Evolutionary conservation across 2,329 filamentous ascomycete species (phyloP).

Genomic region (Xylariaceae sp.): DNA sequence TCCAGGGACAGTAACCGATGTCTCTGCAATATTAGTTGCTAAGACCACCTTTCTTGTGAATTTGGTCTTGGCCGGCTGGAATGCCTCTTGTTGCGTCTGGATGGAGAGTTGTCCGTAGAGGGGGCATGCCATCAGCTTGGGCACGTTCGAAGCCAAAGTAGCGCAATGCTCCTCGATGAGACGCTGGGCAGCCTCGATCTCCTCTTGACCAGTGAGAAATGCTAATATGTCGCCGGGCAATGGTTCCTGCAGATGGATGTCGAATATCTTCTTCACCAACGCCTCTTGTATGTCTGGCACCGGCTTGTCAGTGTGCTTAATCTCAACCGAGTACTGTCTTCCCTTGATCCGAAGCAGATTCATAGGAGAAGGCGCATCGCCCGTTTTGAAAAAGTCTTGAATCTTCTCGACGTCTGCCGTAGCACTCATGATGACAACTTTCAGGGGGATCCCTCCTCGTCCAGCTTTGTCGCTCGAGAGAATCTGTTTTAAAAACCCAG

Average conservation of each 20-base stretch:
- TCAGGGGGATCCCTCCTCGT: conserved; percentile 68
- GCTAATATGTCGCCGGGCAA: conserved; percentile 91
- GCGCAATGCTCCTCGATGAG: conserved; percentile 74
- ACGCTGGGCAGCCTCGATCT: conserved; percentile 76
- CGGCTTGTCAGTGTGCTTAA: conserved; percentile 66
- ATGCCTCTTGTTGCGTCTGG: conserved; percentile 78
- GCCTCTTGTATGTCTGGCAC: conserved; percentile 78
- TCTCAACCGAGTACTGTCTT: conserved; percentile 78
- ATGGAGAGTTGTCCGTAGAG: conserved; percentile 88
- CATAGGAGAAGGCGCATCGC: conserved; percentile 23
- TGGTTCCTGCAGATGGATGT: conserved; percentile 80
- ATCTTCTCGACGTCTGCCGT: conserved; percentile 84
- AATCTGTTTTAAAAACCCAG: conserved; percentile 82
- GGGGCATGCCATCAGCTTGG: conserved; percentile 66
- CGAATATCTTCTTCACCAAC: conserved; percentile 74
- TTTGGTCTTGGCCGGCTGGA: conserved; percentile 64
- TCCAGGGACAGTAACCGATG: conserved; percentile 90
- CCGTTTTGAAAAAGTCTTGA: conserved; percentile 60
- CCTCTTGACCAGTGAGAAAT: conserved; percentile 88
- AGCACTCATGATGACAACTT: conserved; percentile 94
- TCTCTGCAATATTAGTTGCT: conserved; percentile 97
- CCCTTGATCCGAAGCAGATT: conserved; percentile 67
- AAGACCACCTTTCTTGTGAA: conserved; percentile 83
- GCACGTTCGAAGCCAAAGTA: conserved; percentile 67
- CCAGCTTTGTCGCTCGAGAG: conserved; percentile 56